Percentiles rank a stretch among this genome's conserved stretches.
Evolutionary conservation across 2,329 filamentous ascomycete genomes (phyloP).

Genomic region (Cladosporium sp.): DNA sequence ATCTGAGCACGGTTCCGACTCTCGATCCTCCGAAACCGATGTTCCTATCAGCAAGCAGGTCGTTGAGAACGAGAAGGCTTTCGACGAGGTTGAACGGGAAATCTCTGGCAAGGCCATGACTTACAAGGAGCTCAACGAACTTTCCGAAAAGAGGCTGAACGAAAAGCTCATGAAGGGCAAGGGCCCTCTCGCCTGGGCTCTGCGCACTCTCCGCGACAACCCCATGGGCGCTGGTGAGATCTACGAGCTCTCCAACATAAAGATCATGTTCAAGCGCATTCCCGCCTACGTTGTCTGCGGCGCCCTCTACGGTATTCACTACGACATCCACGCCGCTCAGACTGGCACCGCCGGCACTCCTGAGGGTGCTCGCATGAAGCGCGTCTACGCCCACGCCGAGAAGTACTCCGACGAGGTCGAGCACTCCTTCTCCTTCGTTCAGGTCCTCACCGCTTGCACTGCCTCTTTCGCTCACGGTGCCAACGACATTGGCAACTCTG

Average conservation of each 20-base stretch:
- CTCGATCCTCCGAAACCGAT: constrained; percentile 5
- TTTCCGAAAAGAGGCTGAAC: constrained; percentile 56
- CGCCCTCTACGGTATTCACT: constrained; percentile 69
- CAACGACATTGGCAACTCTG: constrained; percentile 62
- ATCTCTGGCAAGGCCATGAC: constrained; percentile 41
- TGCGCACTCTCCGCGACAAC: constrained; percentile 72
- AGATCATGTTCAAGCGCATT: constrained; percentile 58
- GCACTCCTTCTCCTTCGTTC: constrained; percentile 63
- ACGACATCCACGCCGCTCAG: constrained; percentile 78
- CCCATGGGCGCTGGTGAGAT: constrained; percentile 67
- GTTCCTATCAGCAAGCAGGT: constrained; percentile 9
- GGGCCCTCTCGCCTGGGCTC: constrained; percentile 76
- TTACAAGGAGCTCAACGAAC: constrained; percentile 60
- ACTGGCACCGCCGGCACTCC: constrained; percentile 66
- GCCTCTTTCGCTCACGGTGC: constrained; percentile 69
- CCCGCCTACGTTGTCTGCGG: constrained; percentile 63
- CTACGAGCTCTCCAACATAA: constrained; percentile 70
- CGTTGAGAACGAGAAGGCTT: constrained; percentile 33
- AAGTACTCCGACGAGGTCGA: constrained; percentile 62
- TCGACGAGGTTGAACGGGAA: constrained; percentile 34
- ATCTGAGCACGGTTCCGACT: background rate
- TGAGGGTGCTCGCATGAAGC: constrained; percentile 64
- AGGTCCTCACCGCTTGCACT: constrained; percentile 65
- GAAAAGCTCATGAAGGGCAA: constrained; percentile 58
- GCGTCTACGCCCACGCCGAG: constrained; percentile 53